A percentile compares a stretch with the other conserved stretches of the same genome.
phyloP scores from a whole-genome alignment of 306 rosid genomes.

The Dalbergia cochinchinensis region DNA sequence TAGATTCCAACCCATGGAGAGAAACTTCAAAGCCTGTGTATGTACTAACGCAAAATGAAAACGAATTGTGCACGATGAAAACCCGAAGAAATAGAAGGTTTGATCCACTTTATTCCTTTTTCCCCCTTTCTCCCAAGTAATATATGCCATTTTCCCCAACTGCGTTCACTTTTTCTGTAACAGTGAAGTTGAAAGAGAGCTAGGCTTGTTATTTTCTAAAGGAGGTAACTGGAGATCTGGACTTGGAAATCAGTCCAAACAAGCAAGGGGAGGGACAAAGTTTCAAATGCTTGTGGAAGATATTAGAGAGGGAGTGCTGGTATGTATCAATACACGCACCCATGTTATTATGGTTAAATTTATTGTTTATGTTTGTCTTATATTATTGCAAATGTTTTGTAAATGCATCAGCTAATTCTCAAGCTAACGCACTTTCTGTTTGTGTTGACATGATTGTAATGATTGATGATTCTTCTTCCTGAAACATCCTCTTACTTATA shows the following conservation, averaged over 20 bases:
- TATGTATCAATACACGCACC: constrained; percentile 45
- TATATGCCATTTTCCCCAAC: constrained; percentile 18
- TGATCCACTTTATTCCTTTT: constrained; percentile 12
- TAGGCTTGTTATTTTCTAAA: constrained; percentile 86
- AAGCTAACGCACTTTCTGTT: neutral
- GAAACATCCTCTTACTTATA: too few species aligned
- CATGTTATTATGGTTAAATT: neutral
- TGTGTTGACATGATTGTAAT: neutral
- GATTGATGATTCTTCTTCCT: too few species aligned
- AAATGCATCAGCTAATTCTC: neutral
- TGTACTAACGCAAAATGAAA: constrained; percentile 87
- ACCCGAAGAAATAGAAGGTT: constrained; percentile 94
- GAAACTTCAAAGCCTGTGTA: constrained; percentile 91
- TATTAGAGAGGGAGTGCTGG: constrained; percentile 94
- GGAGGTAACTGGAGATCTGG: constrained; percentile 75
- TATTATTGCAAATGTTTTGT: constrained; percentile 25
- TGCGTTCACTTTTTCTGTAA: constrained; percentile 44
- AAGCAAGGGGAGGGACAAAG: constrained; percentile 70
- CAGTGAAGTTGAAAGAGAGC: constrained; percentile 98
- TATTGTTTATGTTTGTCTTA: neutral
- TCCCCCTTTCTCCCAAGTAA: neutral
- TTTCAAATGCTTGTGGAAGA: constrained; percentile 98
- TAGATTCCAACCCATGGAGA: constrained; percentile 96
- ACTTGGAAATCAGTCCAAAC: constrained; percentile 73
- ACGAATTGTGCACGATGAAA: constrained; percentile 94